Evolutionary conservation across 441 rosid species (phyloP).

Genomic region (Euphorbia schlechtendalii): DNA sequence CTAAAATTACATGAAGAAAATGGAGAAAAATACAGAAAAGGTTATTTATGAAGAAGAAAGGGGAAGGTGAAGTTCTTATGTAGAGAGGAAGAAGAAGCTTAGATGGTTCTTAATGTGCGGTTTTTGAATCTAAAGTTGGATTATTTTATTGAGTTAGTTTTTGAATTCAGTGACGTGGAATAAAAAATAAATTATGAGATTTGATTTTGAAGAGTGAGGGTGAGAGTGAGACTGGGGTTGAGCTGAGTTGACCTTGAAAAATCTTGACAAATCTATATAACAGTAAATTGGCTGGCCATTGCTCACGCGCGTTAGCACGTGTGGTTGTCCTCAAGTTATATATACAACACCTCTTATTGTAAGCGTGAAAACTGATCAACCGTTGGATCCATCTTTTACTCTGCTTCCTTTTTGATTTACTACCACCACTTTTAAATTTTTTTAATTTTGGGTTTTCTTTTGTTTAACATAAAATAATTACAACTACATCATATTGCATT

Average conservation of each 20-base stretch:
- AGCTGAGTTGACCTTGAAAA: slow-evolving; percentile 22
- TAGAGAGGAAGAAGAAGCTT: slow-evolving; percentile 26
- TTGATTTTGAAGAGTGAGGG: too few relatives aligned
- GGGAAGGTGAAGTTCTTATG: too few relatives aligned
- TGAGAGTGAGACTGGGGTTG: slow-evolving; percentile 21
- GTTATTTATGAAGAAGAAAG: too few relatives aligned
- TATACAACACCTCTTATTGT: not conserved
- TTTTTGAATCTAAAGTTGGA: slow-evolving; percentile 33
- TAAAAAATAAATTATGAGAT: too few relatives aligned
- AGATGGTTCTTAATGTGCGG: slow-evolving; percentile 24
- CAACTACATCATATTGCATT: too few relatives aligned
- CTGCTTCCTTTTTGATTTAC: too few relatives aligned
- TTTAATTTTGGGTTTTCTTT: too few relatives aligned
- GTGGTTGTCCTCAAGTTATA: slow-evolving; percentile 23
- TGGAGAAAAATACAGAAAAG: too few relatives aligned
- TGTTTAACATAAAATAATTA: too few relatives aligned
- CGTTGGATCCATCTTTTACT: slow-evolving; percentile 6
- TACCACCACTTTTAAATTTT: too few relatives aligned
- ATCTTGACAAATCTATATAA: slow-evolving; percentile 14
- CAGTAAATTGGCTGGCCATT: slow-evolving; percentile 11
- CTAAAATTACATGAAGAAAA: too few relatives aligned
- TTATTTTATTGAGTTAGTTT: slow-evolving; percentile 20
- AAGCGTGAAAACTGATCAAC: slow-evolving; percentile 14
- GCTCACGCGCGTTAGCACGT: slow-evolving; percentile 38
- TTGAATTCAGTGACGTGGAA: not conserved